Base-by-base conservation (phyloP, 2,329 filamentous ascomycete species). In the Fusarium sp. region DNA sequence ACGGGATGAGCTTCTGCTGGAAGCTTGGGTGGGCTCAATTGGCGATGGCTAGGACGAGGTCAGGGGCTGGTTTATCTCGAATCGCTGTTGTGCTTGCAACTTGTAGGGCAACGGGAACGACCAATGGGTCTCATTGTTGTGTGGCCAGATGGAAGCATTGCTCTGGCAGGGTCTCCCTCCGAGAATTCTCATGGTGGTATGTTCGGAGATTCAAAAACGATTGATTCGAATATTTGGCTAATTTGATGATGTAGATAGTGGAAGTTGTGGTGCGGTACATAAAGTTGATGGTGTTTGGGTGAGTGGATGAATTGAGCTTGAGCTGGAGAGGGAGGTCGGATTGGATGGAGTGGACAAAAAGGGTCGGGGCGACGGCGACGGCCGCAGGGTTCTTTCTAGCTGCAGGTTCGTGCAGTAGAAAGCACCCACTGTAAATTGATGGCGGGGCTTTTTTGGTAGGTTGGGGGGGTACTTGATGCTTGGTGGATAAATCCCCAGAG, bases 381-480 rank as follows among this genome's bases (percentile, higher is more conserved):
- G 63, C 70, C 70, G 70, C 67, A 75, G 68, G 72, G 72, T 75
- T 74, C 60, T 47, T 63, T 63, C 66, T 65, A 69, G 63, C 58
- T 69, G 67, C 57, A 69, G 72, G 58, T 66, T 69, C 60, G 56
- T 71, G 66, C 70, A 66, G 56, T 44, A 54, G 30, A 55, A 51
- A 45, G 38, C 69, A 45, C 32, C 53, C 65, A 57, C 45, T 57
- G 67, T 74, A 74, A 74, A 74, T 72, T 67, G 71, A 73, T 70
- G 62, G 71, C 68, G 62, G 70, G 66, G 58, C 66, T 44, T 53
- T 41, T 36, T 41, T 48, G 24, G 48, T n/a, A 53, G 44, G 36
- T 13, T 41, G 32, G n/a, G 20, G n/a, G n/a, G n/a, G 45, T 57
- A 73, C 70, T 53, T 72, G 15, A 41, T 22, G 24, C 53, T 61